Percentiles rank a stretch among this genome's conserved stretches.
Evolutionary conservation across 148 eudicot species (phyloP).

Genomic region (Tetragonia tetragonoides): DNA sequence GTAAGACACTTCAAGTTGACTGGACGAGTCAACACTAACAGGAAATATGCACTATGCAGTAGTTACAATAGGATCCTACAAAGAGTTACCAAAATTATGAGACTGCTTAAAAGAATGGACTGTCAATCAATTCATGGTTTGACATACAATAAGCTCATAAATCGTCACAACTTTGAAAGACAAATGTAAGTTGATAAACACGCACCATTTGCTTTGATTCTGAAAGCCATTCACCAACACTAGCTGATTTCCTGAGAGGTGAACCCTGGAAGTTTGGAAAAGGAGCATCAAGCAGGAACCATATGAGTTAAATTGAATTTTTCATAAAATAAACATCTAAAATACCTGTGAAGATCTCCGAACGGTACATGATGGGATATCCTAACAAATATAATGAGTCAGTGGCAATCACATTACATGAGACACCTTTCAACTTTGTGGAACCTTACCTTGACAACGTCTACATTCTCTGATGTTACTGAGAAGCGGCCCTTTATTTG

Average conservation of each 20-base stretch:
- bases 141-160: not conserved
- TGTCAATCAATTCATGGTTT: not conserved
- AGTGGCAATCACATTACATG: slow-evolving; percentile 24
- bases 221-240: slow-evolving; percentile 84
- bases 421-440: slow-evolving; percentile 1
- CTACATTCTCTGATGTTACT: slow-evolving; percentile 90
- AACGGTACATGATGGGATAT: slow-evolving; percentile 57
- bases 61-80: not conserved
- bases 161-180: not conserved
- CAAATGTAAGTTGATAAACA: slow-evolving; percentile 4
- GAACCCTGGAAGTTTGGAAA: slow-evolving; percentile 56
- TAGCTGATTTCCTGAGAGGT: slow-evolving; percentile 79
- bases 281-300: slow-evolving; percentile 31
- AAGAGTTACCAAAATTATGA: not conserved
- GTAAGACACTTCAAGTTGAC: not conserved
- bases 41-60: not conserved
- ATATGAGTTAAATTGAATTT: slow-evolving; percentile 2
- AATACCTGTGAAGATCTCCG: slow-evolving; percentile 66
- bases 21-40: not conserved
- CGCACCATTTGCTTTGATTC: slow-evolving; percentile 78
- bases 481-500: slow-evolving; percentile 97
- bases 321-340: not conserved
- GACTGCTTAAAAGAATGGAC: not conserved
- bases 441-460: slow-evolving; percentile 74
- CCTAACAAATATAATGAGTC: slow-evolving; percentile 48